Conservation (phyloP, 2,329 filamentous ascomycete species). For the Fusarium veterinarium region DNA sequence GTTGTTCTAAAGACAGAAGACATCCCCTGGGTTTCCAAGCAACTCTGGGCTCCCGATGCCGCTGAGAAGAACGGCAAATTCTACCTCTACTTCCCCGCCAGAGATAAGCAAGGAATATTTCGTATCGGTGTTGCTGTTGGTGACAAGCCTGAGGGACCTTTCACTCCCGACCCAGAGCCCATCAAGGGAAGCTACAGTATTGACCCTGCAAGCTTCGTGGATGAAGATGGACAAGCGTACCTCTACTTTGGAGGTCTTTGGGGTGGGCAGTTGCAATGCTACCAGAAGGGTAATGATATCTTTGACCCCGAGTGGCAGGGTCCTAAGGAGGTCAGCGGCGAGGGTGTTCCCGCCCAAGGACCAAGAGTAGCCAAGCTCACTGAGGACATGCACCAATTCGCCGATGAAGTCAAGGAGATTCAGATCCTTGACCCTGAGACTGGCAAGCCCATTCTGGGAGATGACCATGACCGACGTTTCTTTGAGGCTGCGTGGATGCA, state of each 20-base stretch:
- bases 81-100: slow-evolving; percentile 82
- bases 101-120: slow-evolving; percentile 77
- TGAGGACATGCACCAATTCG: slow-evolving; percentile 74
- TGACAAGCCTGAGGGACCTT: slow-evolving; percentile 75
- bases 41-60: slow-evolving; percentile 85
- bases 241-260: slow-evolving; percentile 82
- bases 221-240: slow-evolving; percentile 57
- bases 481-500: slow-evolving; percentile 87
- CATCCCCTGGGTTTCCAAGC: slow-evolving; percentile 81
- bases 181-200: slow-evolving; percentile 80
- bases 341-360: slow-evolving; percentile 67
- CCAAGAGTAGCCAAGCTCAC: slow-evolving; percentile 74
- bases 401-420: slow-evolving; percentile 66
- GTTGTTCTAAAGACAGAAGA: slow-evolving; percentile 73
- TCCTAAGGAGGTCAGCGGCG: slow-evolving; percentile 68
- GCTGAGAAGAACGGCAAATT: slow-evolving; percentile 75
- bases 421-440: slow-evolving; percentile 72
- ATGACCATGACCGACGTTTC: slow-evolving; percentile 80
- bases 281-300: slow-evolving; percentile 63
- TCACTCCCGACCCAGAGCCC: slow-evolving; percentile 70
- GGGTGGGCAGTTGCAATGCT: slow-evolving; percentile 85
- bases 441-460: slow-evolving; percentile 67
- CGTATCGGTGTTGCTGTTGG: slow-evolving; percentile 78
- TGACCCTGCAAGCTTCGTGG: slow-evolving; percentile 80
- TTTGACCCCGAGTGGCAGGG: slow-evolving; percentile 68